These are phyloP conservation scores for Tripidium arundinaceum DNA, from an alignment of 202 grass and related monocot genomes.

Conservation along the genomic window DNA sequence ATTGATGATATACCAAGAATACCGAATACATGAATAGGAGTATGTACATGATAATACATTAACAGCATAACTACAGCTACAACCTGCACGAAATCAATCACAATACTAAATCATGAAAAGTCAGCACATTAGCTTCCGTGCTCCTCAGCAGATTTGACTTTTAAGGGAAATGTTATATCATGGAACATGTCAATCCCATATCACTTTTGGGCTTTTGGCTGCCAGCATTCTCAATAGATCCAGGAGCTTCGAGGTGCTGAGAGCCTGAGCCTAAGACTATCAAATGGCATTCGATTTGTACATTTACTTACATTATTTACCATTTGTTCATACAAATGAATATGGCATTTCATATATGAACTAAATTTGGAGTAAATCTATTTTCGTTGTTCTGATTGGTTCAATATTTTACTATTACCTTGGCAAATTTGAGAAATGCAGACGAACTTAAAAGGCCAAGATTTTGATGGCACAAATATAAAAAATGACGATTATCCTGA, in stretches of 20 bases:
- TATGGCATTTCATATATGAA: neutral
- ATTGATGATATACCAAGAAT: neutral
- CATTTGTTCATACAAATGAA: neutral
- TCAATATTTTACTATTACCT: neutral
- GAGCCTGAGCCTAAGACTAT: neutral
- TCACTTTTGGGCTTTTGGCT: neutral
- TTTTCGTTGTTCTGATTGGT: neutral
- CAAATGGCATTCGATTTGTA: neutral
- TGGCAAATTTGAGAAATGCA: neutral
- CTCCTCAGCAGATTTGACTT: neutral
- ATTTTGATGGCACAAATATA: neutral
- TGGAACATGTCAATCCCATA: neutral
- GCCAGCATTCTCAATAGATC: too few relatives aligned
- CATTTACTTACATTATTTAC: neutral
- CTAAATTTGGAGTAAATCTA: neutral
- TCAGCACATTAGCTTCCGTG: neutral
- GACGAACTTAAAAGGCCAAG: neutral
- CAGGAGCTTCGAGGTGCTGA: constrained; percentile 1
- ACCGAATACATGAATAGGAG: neutral
- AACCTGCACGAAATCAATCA: neutral
- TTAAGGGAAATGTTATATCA: neutral
- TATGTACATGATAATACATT: neutral
- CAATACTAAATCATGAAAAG: neutral
- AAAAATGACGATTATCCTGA: neutral
- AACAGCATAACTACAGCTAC: neutral